Evolutionary conservation across 768 basidiomycete genomes (phyloP), one percentile per base, ranked within the genome.

Genomic region (Mrakia gelida): DNA sequence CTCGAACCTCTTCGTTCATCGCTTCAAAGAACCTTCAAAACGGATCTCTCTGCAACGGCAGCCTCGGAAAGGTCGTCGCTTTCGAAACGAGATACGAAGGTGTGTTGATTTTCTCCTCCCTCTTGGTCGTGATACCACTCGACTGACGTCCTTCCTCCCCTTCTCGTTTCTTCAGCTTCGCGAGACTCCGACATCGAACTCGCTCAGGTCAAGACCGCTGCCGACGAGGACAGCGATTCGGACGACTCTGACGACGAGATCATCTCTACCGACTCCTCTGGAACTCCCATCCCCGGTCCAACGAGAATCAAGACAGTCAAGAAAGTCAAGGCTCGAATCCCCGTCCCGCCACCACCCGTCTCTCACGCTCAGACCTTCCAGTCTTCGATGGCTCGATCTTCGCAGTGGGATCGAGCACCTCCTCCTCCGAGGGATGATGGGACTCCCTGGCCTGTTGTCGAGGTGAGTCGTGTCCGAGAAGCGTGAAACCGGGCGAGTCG

Each of bases 11-110:
- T 70, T 23, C 41, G 3, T 59, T 16, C 26, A 5, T 52, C 45
- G 7, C 9, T 13, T 34, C 21, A 61, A 15, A 75, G 74, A 75
- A 75, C 28, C 45, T 75, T 15, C 26, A 28, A 10, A 65, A 61
- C 62, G 61, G 74, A 41, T 45, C 41, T 0, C 74, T 75, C 18
- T 49, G 45, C 61, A 75, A 75, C 18, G 74, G 74, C 18, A 63
- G 61, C 11, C 74, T 75, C n/a, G 74, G 74, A 3, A 75, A 75
- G 59, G 74, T 75, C n/a, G 43, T 75, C 34, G 74, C 56, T 8
- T 75, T 65, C 67, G 67, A 70, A 41, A 70, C 67, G 0, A 3
- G 67, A n/a, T 70, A 26, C 26, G 38, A 70, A 70, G 67, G 67
- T 70, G 65, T 18, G 1, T 23, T 16, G 30, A 3, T 68, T 11